Conservation (phyloP, 2,329 filamentous ascomycete genomes). For the Beauveria sp. region DNA sequence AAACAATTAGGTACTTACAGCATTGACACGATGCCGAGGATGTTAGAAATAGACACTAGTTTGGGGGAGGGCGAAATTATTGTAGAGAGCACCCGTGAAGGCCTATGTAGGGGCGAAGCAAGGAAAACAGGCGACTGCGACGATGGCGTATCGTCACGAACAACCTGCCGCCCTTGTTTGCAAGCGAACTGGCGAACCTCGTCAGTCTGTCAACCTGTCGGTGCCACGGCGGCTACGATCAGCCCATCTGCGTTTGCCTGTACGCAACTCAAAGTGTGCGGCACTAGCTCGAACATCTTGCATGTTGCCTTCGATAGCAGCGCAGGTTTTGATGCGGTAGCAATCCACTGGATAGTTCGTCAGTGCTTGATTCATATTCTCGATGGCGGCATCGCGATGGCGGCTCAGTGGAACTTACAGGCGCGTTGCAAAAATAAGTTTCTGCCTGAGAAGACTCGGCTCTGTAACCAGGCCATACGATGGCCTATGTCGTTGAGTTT, state of each 20-base stretch:
- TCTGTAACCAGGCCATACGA: conserved; percentile 94
- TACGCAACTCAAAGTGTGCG: conserved; percentile 81
- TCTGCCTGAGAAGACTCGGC: conserved; percentile 78
- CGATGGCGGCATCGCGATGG: neutral
- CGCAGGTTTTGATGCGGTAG: conserved; percentile 86
- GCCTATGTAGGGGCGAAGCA: too few relatives aligned
- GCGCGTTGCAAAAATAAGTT: conserved; percentile 87
- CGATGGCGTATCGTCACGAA: too few relatives aligned
- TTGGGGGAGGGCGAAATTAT: neutral
- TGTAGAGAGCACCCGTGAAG: neutral
- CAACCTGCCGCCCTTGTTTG: too few relatives aligned
- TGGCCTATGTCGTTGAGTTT: conserved; percentile 88
- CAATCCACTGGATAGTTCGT: conserved; percentile 62
- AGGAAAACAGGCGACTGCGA: too few relatives aligned
- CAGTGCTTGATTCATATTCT: neutral
- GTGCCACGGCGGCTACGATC: conserved; percentile 41
- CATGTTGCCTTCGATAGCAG: conserved; percentile 69
- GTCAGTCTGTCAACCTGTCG: neutral
- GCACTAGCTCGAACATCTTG: conserved; percentile 67
- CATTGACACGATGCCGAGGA: neutral
- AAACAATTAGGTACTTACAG: neutral
- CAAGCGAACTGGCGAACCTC: neutral
- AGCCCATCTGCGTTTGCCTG: conserved; percentile 71
- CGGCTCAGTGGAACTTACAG: conserved; percentile 51
- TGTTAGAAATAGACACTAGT: neutral